phyloP scores from a whole-genome alignment of 78 protist genomes.

The Guillardia theta region DNA sequence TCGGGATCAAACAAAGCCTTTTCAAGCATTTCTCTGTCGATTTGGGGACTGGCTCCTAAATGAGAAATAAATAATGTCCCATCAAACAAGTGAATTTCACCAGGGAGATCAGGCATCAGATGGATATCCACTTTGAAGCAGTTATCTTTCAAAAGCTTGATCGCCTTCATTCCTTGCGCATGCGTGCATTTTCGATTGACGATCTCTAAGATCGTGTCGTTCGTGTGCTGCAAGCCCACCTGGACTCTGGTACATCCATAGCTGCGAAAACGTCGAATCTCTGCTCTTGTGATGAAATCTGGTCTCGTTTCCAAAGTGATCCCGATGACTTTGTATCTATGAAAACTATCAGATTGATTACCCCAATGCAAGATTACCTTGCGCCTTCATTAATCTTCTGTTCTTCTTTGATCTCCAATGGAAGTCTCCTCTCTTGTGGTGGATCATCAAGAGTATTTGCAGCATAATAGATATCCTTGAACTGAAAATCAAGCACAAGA shows the following conservation, averaged over 20 bases:
- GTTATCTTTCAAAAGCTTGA: neutral
- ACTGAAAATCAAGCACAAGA: neutral
- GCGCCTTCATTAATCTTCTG: too few relatives aligned
- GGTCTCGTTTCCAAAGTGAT: slow-evolving; percentile 55
- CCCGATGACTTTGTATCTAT: slow-evolving; percentile 43
- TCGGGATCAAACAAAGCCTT: neutral
- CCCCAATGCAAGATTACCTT: too few relatives aligned
- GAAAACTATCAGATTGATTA: too few relatives aligned
- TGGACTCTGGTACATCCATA: neutral
- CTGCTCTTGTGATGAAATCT: neutral
- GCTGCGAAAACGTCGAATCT: slow-evolving; percentile 8
- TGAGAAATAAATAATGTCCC: too few relatives aligned
- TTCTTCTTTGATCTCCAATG: too few relatives aligned
- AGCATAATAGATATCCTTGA: neutral
- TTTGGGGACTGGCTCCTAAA: too few relatives aligned
- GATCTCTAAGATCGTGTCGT: neutral
- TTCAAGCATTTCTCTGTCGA: neutral
- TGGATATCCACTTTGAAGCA: slow-evolving; percentile 37
- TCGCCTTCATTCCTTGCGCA: neutral
- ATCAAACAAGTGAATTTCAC: too few relatives aligned
- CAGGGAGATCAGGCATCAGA: slow-evolving; percentile 26
- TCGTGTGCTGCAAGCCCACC: slow-evolving; percentile 32
- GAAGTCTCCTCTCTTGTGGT: too few relatives aligned
- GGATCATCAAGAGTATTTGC: slow-evolving; percentile 37
- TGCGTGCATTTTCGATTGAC: slow-evolving; percentile 15